Evolutionary conservation across 148 eudicot species (phyloP), one percentile per base, ranked within the genome.

Genomic region (Pouteria glomerata): DNA sequence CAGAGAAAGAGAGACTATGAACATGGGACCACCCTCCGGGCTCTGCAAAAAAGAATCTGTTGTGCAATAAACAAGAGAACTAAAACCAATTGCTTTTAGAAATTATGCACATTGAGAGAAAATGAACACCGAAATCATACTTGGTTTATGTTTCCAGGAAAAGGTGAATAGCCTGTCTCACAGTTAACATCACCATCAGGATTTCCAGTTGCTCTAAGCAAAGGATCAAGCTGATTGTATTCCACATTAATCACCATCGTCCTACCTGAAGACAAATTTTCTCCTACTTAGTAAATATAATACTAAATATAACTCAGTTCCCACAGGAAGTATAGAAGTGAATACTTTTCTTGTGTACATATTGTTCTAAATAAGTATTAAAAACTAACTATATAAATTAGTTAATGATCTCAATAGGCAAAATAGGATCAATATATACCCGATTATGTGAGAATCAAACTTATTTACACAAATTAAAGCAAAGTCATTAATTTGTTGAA

Each of bases 71-170:
- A 68, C 59, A 51, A 26, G 45, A 33, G 30, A 4, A 5, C 5
- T 39, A 68, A 72, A 31, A n/a, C 21, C 57, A 14, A 37, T 45
- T 23, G 19, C 23, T 72, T 60, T 57, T 10, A 0, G 44, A 39
- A 51, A 6, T 21, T 47, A 63, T 62, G 56, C 31, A 73, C n/a
- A 51, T 39, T 4, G 13, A 39, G 14, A 63, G 41, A 19, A 14
- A 69, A 70, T 33, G 26, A 1, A 44, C 12, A 23, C 15, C 39
- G 33, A 66, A 61, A 53, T 35, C 74, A 27, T 82, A 89, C 98
- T 84, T 95, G 98, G 85, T 95, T 95, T 63, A 95, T 95, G 78
- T 95, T 95, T 70, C 98, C 98, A 35, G 98, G 98, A 78, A 86
- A 95, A 74, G 98, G 98, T 75, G 98, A 95, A 83, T 78, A 95